A percentile compares a stretch with the other conserved stretches of the same genome.
These are phyloP conservation scores for Acorus calamus DNA, from an alignment of 106 monocot species.

Conservation along the genomic window DNA sequence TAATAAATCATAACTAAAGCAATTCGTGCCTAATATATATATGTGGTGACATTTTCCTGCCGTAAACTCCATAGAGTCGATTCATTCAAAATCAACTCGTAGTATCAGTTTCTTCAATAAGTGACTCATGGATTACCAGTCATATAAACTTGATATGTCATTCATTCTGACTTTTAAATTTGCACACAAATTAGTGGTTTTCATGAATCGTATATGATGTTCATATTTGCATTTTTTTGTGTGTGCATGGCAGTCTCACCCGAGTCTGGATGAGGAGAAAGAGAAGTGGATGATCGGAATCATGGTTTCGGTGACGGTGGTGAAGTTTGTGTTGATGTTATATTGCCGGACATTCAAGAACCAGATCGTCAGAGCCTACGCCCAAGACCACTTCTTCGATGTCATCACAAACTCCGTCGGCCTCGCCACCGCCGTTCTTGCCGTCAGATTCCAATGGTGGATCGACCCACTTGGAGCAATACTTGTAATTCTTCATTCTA, in stretches of 20 bases:
- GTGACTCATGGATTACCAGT: no score
- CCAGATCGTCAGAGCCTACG: conserved; percentile 75
- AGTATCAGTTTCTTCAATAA: no score
- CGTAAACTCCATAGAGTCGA: no score
- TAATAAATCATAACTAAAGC: no score
- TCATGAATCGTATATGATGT: no score
- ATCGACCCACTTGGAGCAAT: conserved; percentile 83
- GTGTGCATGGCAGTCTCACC: conserved; percentile 25
- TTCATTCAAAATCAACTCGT: no score
- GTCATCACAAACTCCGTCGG: conserved; percentile 87
- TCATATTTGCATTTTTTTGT: no score
- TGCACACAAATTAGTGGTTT: no score
- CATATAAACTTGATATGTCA: no score
- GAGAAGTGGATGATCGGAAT: conserved; percentile 72
- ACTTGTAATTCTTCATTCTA: conserved; percentile 38
- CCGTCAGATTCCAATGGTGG: conserved; percentile 52
- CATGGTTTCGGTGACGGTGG: conserved; percentile 55
- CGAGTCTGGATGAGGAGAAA: conserved; percentile 16
- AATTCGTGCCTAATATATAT: no score
- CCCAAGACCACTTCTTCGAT: conserved; percentile 87
- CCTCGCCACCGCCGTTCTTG: conserved; percentile 54
- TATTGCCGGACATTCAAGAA: conserved; percentile 73
- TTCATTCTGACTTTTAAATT: no score
- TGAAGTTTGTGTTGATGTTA: conserved; percentile 66
- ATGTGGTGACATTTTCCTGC: no score